A percentile compares a stretch with the other conserved stretches of the same genome.
These are phyloP conservation scores for Platismatia glauca DNA, from an alignment of 495 filamentous ascomycete species.

Conservation along the genomic window DNA sequence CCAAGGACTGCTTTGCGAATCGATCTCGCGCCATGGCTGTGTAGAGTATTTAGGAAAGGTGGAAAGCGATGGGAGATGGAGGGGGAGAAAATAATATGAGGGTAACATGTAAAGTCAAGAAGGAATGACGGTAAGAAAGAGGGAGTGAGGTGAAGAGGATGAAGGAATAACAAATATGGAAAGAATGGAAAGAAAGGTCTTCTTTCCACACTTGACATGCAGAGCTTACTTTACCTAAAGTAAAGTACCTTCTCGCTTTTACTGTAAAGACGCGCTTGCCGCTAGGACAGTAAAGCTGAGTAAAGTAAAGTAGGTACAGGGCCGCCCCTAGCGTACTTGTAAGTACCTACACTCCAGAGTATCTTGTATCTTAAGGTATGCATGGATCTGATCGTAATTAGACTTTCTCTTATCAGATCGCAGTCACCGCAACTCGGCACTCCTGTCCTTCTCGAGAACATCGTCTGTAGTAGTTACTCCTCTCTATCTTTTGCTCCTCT, in stretches of 20 bases:
- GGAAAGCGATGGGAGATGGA: slow-evolving; percentile 13
- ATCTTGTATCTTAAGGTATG: no score
- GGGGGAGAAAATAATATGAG: slow-evolving; percentile 15
- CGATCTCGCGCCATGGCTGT: slow-evolving; percentile 44
- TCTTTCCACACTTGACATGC: neutral
- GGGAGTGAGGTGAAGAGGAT: slow-evolving; percentile 14
- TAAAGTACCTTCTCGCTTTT: neutral
- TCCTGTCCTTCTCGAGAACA: neutral
- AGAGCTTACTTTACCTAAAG: neutral
- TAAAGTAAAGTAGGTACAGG: no score
- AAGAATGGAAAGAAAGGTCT: neutral
- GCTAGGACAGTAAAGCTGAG: no score
- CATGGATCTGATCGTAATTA: slow-evolving; percentile 5
- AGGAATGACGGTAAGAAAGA: slow-evolving; percentile 20
- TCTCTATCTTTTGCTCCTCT: neutral
- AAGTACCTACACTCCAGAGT: no score
- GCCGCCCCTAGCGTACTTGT: neutral
- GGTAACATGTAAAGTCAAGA: slow-evolving; percentile 18
- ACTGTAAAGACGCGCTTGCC: neutral
- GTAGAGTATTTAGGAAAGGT: neutral
- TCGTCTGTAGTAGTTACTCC: neutral
- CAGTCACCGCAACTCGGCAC: neutral
- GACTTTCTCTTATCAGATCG: slow-evolving; percentile 1
- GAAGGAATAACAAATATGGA: no score
- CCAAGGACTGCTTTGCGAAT: slow-evolving; percentile 54